phyloP scores from a whole-genome alignment of 805 yeast species.

The Candida sphagnicola region DNA sequence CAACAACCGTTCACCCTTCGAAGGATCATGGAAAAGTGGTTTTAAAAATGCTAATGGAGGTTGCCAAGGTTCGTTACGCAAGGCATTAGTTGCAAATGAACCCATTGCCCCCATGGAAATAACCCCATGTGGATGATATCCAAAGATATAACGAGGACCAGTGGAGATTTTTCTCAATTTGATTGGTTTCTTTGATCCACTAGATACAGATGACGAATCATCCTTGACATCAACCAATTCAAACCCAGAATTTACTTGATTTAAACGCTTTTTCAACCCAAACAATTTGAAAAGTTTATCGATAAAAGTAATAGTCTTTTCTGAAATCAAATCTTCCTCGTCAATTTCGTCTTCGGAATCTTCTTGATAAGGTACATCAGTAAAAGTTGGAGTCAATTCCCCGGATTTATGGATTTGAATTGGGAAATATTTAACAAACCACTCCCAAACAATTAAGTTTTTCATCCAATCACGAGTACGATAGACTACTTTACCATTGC shows the following conservation, averaged over 20 bases:
- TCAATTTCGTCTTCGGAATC: constrained; percentile 25
- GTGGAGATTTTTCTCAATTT: constrained; percentile 31
- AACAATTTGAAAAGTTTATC: constrained; percentile 32
- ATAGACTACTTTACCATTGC: constrained; percentile 64
- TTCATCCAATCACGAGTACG: constrained; percentile 58
- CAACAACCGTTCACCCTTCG: constrained; percentile 59
- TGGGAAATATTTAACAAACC: constrained; percentile 79
- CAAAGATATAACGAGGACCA: constrained; percentile 82
- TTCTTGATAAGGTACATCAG: constrained; percentile 26
- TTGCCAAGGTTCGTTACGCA: constrained; percentile 40
- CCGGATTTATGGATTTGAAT: constrained; percentile 62
- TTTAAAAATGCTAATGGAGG: constrained; percentile 30
- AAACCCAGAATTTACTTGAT: constrained; percentile 18
- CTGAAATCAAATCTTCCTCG: constrained; percentile 41
- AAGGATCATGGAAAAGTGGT: constrained; percentile 57
- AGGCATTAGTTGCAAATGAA: constrained; percentile 59
- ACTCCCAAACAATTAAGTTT: constrained; percentile 57
- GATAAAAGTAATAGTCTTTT: constrained; percentile 30
- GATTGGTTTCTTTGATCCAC: constrained; percentile 8
- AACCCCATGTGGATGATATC: constrained; percentile 96
- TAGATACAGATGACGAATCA: not conserved
- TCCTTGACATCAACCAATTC: not conserved
- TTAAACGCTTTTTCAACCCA: constrained; percentile 36
- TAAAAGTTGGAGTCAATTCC: constrained; percentile 72
- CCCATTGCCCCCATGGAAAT: constrained; percentile 91